phyloP scores from a whole-genome alignment of 768 basidiomycete species.

The Symmetrospora coprosmae region DNA sequence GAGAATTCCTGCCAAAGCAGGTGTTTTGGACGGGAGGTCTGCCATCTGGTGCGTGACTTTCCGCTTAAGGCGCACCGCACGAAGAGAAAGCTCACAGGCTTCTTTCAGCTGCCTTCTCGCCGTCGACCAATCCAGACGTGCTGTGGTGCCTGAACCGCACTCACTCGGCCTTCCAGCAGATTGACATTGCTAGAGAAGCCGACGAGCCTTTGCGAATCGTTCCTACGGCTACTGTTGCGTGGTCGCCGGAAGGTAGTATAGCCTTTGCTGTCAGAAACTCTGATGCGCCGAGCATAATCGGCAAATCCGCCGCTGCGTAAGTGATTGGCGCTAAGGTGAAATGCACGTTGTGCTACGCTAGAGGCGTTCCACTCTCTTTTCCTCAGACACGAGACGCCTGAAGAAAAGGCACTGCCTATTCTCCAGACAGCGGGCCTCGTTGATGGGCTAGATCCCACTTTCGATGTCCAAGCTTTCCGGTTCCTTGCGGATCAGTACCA shows the following conservation, averaged over 20 bases:
- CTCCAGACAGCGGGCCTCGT: not conserved
- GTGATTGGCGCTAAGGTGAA: too few species aligned
- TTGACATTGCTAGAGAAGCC: constrained; percentile 7
- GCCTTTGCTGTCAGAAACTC: constrained; percentile 1
- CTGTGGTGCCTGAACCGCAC: constrained; percentile 9
- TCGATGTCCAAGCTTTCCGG: constrained; percentile 7
- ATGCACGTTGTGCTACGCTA: too few species aligned
- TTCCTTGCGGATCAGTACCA: constrained; percentile 11
- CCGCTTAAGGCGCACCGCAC: too few species aligned
- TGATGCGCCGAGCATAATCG: not conserved
- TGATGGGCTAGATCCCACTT: constrained; percentile 2
- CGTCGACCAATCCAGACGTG: not conserved
- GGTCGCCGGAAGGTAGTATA: not conserved
- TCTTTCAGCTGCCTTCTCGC: not conserved
- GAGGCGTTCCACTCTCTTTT: not conserved
- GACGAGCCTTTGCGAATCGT: not conserved
- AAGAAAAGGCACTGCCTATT: not conserved
- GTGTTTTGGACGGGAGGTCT: not conserved
- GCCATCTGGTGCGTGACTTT: not conserved
- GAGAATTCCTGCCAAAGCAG: constrained; percentile 1
- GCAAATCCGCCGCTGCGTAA: not conserved
- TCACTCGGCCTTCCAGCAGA: constrained; percentile 3
- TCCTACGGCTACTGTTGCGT: constrained; percentile 6
- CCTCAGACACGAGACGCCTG: not conserved
- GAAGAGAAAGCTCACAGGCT: too few species aligned